phyloP scores from a whole-genome alignment of 2,329 filamentous ascomycete genomes.

The Pyricularia pennisetigena region DNA sequence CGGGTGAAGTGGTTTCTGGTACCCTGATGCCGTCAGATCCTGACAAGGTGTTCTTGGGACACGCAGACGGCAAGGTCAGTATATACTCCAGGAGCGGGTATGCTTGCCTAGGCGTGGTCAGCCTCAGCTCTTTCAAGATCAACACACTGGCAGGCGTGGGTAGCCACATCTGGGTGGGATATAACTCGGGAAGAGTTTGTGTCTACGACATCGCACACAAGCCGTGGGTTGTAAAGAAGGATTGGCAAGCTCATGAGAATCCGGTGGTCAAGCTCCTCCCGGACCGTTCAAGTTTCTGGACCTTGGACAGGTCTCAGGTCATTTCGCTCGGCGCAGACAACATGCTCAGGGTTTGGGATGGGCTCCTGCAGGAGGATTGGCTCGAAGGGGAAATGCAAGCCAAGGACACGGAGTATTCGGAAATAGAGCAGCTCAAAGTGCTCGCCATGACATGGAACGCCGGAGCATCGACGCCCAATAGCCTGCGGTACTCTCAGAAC shows the following conservation, averaged over 20 bases:
- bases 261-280: conserved; percentile 69
- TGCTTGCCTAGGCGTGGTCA: conserved; percentile 69
- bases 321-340: conserved; percentile 83
- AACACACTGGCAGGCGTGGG: conserved; percentile 77
- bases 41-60: conserved; percentile 79
- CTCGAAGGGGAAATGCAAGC: conserved; percentile 84
- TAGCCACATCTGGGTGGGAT: conserved; percentile 81
- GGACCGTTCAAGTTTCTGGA: conserved; percentile 77
- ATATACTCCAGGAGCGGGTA: conserved; percentile 79
- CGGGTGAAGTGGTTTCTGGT: conserved; percentile 82
- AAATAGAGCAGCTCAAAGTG: conserved; percentile 71
- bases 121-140: conserved; percentile 90
- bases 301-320: conserved; percentile 73
- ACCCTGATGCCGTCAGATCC: conserved; percentile 64
- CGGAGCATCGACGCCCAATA: conserved; percentile 85
- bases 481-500: conserved; percentile 57
- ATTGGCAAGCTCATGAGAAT: conserved; percentile 85
- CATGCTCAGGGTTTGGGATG: conserved; percentile 80
- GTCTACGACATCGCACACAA: conserved; percentile 76
- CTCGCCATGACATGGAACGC: conserved; percentile 94
- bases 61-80: conserved; percentile 86
- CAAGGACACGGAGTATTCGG: conserved; percentile 73
- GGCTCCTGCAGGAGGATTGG: conserved; percentile 87
- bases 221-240: conserved; percentile 89
- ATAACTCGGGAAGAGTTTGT: conserved; percentile 87